A percentile compares a stretch with the other conserved stretches of the same genome.
These are phyloP conservation scores for Nidula microcarpa DNA, from an alignment of 768 basidiomycete genomes.

Conservation along the genomic window DNA sequence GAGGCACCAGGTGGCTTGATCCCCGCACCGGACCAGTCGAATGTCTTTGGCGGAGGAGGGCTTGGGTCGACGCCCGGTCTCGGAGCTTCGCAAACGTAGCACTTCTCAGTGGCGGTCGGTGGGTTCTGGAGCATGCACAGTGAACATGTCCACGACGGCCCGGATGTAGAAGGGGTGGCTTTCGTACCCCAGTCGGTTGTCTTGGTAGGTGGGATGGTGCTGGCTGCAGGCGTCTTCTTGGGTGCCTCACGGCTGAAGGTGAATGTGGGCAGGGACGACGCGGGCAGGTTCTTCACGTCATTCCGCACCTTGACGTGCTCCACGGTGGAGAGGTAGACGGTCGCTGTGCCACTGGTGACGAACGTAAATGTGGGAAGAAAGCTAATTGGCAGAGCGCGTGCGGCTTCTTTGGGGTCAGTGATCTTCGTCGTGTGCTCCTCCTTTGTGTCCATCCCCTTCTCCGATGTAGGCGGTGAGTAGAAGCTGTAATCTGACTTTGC, in stretches of 20 bases:
- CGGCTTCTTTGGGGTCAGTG: conserved; percentile 23
- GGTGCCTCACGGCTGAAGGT: conserved; percentile 19
- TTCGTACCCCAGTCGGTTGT: conserved; percentile 7
- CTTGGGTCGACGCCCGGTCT: not conserved
- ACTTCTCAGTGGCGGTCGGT: not conserved
- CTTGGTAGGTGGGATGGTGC: conserved; percentile 4
- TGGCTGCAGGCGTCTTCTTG: conserved; percentile 2
- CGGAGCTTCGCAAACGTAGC: not conserved
- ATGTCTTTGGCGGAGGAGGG: conserved; percentile 14
- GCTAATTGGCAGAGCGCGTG: conserved; percentile 18
- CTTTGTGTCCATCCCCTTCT: not conserved
- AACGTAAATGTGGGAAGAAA: conserved; percentile 37
- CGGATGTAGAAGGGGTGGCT: not conserved
- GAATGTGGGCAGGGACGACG: conserved; percentile 43
- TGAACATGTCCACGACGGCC: not conserved
- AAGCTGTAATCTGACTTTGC: conserved; percentile 3
- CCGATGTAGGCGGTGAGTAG: conserved; percentile 4
- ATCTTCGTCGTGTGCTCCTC: not conserved
- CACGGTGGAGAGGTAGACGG: conserved; percentile 9
- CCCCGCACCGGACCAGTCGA: conserved; percentile 64
- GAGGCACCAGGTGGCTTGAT: conserved; percentile 38
- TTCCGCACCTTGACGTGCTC: conserved; percentile 24
- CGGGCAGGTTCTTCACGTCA: conserved; percentile 34
- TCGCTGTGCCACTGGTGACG: conserved; percentile 16
- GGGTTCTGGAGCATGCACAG: not conserved